phyloP scores from a whole-genome alignment of 306 rosid species.

The Trifolium pratense region DNA sequence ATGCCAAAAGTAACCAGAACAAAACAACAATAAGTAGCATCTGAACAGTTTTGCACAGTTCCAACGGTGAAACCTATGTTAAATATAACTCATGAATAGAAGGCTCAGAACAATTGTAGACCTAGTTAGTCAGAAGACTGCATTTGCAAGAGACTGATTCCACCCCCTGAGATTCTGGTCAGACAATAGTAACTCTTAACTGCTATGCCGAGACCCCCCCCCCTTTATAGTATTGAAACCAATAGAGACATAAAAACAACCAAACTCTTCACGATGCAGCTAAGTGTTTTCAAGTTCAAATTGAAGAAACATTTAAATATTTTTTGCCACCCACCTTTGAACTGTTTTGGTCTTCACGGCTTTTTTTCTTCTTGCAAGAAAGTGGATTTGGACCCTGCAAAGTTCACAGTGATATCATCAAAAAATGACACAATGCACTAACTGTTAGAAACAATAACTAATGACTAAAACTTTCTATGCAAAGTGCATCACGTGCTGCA shows the following conservation, averaged over 20 bases:
- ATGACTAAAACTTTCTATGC: not conserved
- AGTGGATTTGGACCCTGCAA: constrained; percentile 92
- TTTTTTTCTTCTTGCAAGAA: constrained; percentile 82
- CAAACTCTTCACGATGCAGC: not conserved
- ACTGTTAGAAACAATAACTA: constrained; percentile 17
- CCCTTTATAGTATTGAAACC: not conserved
- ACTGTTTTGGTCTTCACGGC: constrained; percentile 44
- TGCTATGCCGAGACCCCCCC: not conserved
- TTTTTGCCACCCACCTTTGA: constrained; percentile 43
- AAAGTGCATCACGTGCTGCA: not conserved
- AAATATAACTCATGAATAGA: too few species aligned
- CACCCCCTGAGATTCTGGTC: not conserved
- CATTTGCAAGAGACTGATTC: not conserved
- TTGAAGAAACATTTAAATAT: not conserved
- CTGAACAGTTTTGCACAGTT: not conserved
- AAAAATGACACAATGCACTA: constrained; percentile 5
- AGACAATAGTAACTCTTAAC: not conserved
- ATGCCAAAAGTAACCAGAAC: constrained; percentile 8
- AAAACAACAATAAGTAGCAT: not conserved
- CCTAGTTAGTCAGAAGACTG: too few species aligned
- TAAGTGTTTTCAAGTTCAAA: not conserved
- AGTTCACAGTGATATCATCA: constrained; percentile 28
- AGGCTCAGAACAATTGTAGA: not conserved
- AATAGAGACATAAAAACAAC: not conserved
- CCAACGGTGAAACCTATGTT: not conserved